Base-by-base conservation (phyloP, 257 asterid species). In the Solanum ossicruentum region DNA sequence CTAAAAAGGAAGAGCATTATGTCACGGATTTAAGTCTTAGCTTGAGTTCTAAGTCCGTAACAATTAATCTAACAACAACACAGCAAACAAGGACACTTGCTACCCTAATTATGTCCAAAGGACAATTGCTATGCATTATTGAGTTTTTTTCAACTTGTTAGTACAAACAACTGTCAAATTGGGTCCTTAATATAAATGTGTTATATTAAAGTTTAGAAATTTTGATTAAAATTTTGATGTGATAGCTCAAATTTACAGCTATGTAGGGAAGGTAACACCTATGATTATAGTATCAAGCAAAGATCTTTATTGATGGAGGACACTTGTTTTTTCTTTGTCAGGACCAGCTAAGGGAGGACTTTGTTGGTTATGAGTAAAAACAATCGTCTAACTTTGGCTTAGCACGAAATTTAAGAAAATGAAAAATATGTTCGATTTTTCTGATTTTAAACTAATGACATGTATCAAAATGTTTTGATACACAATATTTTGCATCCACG, bases 251-350 rank as follows among this genome's bases (percentile, higher is more conserved):
- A 82, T 80, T 75, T 8, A 61, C 55, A 16, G 21, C 67, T 84
- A 72, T 84, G 54, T 65, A 85, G 83, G 80, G 85, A 65, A 82
- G 86, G 58, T 56, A 57, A 58, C 60, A 52, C 72, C 67, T 52
- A 85, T 52, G 9, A 8, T 45, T 51, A 77, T 45, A 77, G 20
- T 61, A 26, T 77, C 82, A 77, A 52, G 1, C 45, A 77, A 51
- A 7, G 82, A 84, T 81, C 70, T 56, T 73, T 75, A 20, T 52
- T 52, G 61, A 47, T 26, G 56, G n/a, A 86, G 85, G 86, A 88
- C 90, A 80, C 70, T 86, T 77, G 70, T 89, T 85, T 75, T 73
- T 80, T 45, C 83, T 5, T 78, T 63, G 83, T 58, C 60, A 36
- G 69, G 47, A 77, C 82, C 82, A 18, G 21, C 72, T 45, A 54